These are phyloP conservation scores for Suillus subluteus DNA, from an alignment of 768 basidiomycete species.

Conservation along the genomic window DNA sequence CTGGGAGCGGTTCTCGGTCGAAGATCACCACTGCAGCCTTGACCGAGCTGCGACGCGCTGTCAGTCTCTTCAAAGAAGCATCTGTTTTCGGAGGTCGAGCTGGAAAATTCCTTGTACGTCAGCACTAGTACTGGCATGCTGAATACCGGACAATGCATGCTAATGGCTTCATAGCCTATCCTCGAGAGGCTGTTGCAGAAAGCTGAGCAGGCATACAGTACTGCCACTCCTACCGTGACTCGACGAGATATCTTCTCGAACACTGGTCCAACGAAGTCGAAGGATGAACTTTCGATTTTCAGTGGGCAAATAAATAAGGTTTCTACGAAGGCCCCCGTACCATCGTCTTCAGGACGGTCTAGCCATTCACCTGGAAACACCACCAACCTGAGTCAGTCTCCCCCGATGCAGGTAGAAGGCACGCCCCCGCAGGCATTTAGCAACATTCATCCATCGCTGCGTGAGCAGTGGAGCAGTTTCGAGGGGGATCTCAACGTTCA, in stretches of 20 bases:
- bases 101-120: slow-evolving; percentile 67
- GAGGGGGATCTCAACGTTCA: slow-evolving; percentile 57
- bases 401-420: slow-evolving; percentile 5
- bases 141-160: background rate
- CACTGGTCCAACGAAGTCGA: slow-evolving; percentile 46
- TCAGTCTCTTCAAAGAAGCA: slow-evolving; percentile 68
- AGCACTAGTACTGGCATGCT: background rate
- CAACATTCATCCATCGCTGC: slow-evolving; percentile 57
- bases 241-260: slow-evolving; percentile 61
- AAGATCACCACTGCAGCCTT: slow-evolving; percentile 76
- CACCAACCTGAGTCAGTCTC: slow-evolving; percentile 15
- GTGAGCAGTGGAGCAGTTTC: slow-evolving; percentile 58
- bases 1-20: slow-evolving; percentile 46
- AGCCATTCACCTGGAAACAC: slow-evolving; percentile 18
- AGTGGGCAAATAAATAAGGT: slow-evolving; percentile 75
- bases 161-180: slow-evolving; percentile 54
- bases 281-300: slow-evolving; percentile 76
- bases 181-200: slow-evolving; percentile 62
- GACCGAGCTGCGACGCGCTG: slow-evolving; percentile 60
- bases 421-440: slow-evolving; percentile 37
- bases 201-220: slow-evolving; percentile 56
- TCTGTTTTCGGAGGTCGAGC: slow-evolving; percentile 66
- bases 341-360: slow-evolving; percentile 15
- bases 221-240: slow-evolving; percentile 46
- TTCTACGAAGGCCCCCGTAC: slow-evolving; percentile 44